A percentile compares a stretch with the other conserved stretches of the same genome.
phyloP scores from a whole-genome alignment of 192 early-diverging fungal species.

The Fimicolochytrium jonesii region DNA sequence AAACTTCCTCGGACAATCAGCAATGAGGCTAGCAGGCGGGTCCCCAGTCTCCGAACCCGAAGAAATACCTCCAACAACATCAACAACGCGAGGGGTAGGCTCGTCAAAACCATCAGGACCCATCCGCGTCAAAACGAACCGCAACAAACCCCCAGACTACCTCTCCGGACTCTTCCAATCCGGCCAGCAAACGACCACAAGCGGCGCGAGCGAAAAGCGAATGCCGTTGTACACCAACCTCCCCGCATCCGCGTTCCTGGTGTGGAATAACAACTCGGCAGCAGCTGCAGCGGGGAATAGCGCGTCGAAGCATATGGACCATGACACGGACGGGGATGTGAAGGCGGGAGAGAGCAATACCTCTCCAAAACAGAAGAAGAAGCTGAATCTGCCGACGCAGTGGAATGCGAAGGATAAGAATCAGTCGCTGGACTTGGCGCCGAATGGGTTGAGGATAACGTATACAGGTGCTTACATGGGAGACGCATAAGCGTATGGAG shows the following conservation, averaged over 20 bases:
- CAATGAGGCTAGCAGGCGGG: neutral
- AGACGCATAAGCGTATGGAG: too few species aligned
- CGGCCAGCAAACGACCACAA: neutral
- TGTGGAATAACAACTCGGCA: neutral
- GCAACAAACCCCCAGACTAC: slow-evolving; percentile 18
- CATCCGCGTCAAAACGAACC: slow-evolving; percentile 3
- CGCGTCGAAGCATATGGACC: neutral
- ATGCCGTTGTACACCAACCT: slow-evolving; percentile 11
- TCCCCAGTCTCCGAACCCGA: neutral
- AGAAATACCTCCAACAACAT: too few species aligned
- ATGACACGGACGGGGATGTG: neutral
- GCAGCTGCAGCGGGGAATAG: neutral
- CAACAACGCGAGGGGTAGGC: neutral
- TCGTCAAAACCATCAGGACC: too few species aligned
- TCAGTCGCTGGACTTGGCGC: slow-evolving; percentile 40
- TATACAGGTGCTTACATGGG: slow-evolving; percentile 46
- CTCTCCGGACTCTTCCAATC: slow-evolving; percentile 5
- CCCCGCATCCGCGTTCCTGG: slow-evolving; percentile 8
- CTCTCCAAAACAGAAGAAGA: neutral
- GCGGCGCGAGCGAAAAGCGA: neutral
- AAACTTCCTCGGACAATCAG: neutral
- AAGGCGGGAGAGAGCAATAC: neutral
- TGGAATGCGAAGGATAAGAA: slow-evolving; percentile 64
- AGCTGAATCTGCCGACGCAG: slow-evolving; percentile 42
- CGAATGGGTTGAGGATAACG: slow-evolving; percentile 35